phyloP scores from a whole-genome alignment of 2,329 filamentous ascomycete genomes.

The Sarocladium oryzae region DNA sequence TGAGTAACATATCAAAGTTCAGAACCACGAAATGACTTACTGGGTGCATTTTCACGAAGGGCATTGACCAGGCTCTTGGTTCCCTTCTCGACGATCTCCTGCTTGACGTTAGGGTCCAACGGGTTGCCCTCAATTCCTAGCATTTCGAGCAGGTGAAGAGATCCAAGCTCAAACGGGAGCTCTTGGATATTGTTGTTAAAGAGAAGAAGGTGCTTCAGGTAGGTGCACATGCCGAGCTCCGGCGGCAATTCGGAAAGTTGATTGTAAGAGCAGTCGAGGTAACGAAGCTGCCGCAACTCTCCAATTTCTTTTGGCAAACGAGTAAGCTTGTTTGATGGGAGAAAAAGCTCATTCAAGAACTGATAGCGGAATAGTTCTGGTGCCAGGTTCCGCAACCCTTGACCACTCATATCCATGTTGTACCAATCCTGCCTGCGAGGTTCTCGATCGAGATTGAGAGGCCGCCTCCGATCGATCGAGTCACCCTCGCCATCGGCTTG shows the following conservation, averaged over 20 bases:
- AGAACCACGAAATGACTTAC: constrained; percentile 45
- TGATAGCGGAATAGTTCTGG: constrained; percentile 76
- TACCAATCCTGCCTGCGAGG: constrained; percentile 79
- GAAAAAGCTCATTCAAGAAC: constrained; percentile 86
- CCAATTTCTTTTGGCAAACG: constrained; percentile 77
- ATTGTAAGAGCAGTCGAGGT: constrained; percentile 87
- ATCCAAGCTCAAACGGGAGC: constrained; percentile 81
- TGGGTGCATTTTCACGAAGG: constrained; percentile 75
- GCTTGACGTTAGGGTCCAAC: constrained; percentile 67
- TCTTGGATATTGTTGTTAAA: constrained; percentile 86
- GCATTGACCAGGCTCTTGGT: constrained; percentile 78
- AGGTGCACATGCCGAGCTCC: constrained; percentile 95
- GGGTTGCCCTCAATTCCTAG: constrained; percentile 92
- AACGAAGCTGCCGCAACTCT: constrained; percentile 69
- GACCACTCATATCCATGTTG: constrained; percentile 91
- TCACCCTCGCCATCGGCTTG: constrained; percentile 47
- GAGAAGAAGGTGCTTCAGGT: constrained; percentile 74
- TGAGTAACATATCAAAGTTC: constrained; percentile 17
- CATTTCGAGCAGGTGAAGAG: constrained; percentile 79
- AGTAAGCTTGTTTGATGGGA: constrained; percentile 86
- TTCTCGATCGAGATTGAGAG: constrained; percentile 59
- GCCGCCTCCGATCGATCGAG: constrained; percentile 49
- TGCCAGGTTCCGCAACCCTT: constrained; percentile 79
- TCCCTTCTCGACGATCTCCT: constrained; percentile 78
- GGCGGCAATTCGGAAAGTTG: constrained; percentile 73